Evolutionary conservation across 108 stramenopile genomes (phyloP), one percentile per base, ranked within the genome.

Genomic region (Skeletonema marinoi): DNA sequence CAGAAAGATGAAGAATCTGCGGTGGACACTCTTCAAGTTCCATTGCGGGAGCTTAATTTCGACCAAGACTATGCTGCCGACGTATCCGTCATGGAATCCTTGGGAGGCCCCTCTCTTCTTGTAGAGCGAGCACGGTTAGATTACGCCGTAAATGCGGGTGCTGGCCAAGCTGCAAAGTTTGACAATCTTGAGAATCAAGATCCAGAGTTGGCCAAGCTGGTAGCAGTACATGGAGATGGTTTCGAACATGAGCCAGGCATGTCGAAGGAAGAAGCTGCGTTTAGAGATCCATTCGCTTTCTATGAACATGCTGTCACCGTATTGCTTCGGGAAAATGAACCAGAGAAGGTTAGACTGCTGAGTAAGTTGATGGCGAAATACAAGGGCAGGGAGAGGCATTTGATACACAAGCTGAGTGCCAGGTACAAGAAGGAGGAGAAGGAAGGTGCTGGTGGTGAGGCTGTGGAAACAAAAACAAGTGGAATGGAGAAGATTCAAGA

Each of bases 51-150:
- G 54, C 74, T 95, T n/a, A 90, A 92, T 68, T 92, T 91, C 66
- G 92, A 95, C 19, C 58, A 89, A 44, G 90, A 95, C 74, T 80
- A 88, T 31, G 88, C 87, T 11, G 93, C 91, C 39, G 91, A 95
- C 64, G 94, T 95, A 16, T 95, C 94, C 12, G 94, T 95, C 51
- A 92, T 95, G 94, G 93, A 94, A 77, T 91, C 90, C 68, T 84
- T 94, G 7, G 93, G 93, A 21, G 93, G 93, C 13, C 93, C 93
- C 1, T 92, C 91, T 14, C 85, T 94, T 8, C 78, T 94, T 30
- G 85, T 94, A 17, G 93, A 94, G 73, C 89, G 92, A 21, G 87
- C 89, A 61, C 81, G 92, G 13, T 62, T 77, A 25, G 81, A 78
- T 33, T 59, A 80, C 25, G 74, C 78, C 29, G 70, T 76, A 7